Conservation (phyloP, 108 stramenopile genomes). For the Craspedostauros australis region DNA sequence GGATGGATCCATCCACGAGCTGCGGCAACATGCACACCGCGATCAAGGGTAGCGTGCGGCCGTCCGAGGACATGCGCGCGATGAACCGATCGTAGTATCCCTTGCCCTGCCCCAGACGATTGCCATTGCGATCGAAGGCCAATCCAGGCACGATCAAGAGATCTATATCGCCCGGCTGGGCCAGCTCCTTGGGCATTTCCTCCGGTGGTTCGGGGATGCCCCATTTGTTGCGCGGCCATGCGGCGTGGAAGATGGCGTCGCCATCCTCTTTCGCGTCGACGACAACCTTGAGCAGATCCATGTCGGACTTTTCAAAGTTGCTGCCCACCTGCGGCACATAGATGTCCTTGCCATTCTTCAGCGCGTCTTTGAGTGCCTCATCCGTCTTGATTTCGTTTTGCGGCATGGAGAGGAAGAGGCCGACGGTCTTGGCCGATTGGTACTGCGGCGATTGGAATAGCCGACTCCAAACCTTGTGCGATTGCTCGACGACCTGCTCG, state of each 20-base stretch:
- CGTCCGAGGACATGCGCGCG: slow-evolving; percentile 40
- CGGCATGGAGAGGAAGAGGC: slow-evolving; percentile 87
- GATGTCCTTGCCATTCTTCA: slow-evolving; percentile 49
- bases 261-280: slow-evolving; percentile 6
- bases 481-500: slow-evolving; percentile 37
- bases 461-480: slow-evolving; percentile 48
- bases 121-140: slow-evolving; percentile 61
- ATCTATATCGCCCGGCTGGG: slow-evolving; percentile 79
- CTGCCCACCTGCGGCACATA: slow-evolving; percentile 86
- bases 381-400: slow-evolving; percentile 75
- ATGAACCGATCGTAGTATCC: slow-evolving; percentile 91
- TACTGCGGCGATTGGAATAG: slow-evolving; percentile 59
- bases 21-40: slow-evolving; percentile 69
- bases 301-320: slow-evolving; percentile 79
- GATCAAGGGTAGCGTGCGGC: slow-evolving; percentile 38
- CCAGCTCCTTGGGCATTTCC: slow-evolving; percentile 29
- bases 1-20: slow-evolving; percentile 40
- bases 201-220: slow-evolving; percentile 82
- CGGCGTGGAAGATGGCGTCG: slow-evolving; percentile 47
- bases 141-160: slow-evolving; percentile 80
- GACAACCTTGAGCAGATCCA: slow-evolving; percentile 72
- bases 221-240: slow-evolving; percentile 87
- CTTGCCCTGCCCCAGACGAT: slow-evolving; percentile 83
- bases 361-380: slow-evolving; percentile 29
- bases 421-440: slow-evolving; percentile 57